phyloP scores from a whole-genome alignment of 176 grass and related monocot genomes.

The Phoenix roebelenii region DNA sequence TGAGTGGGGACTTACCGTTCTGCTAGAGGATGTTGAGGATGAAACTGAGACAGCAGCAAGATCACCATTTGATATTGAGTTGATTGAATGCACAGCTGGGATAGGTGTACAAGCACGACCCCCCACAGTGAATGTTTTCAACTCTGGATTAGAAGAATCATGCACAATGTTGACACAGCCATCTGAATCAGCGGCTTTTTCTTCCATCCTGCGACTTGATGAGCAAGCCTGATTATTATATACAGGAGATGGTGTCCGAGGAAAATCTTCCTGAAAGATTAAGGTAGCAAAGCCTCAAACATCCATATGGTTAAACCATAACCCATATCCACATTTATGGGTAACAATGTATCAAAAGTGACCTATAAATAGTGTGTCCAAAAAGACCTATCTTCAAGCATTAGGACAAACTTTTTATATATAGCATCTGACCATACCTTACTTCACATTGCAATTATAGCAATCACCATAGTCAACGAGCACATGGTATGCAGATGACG shows the following conservation, averaged over 20 bases:
- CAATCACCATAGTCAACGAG: too few species aligned
- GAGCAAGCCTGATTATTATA: conserved; percentile 39
- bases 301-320: not conserved
- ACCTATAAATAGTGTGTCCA: too few species aligned
- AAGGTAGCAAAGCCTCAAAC: conserved; percentile 21
- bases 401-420: too few species aligned
- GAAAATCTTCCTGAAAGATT: conserved; percentile 49
- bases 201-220: conserved; percentile 31
- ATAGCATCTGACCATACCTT: too few species aligned
- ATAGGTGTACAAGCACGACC: not conserved
- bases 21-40: conserved; percentile 36
- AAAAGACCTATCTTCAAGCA: too few species aligned
- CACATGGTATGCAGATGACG: too few species aligned
- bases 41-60: conserved; percentile 8
- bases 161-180: conserved; percentile 26
- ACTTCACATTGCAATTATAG: too few species aligned
- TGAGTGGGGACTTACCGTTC: conserved; percentile 14
- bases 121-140: conserved; percentile 22
- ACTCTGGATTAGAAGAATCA: conserved; percentile 33
- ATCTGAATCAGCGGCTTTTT: conserved; percentile 19
- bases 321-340: too few species aligned
- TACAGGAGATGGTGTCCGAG: conserved; percentile 32
- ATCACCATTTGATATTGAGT: conserved; percentile 1
- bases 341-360: too few species aligned
- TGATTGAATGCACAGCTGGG: conserved; percentile 22